Evolutionary conservation across 768 basidiomycete genomes (phyloP).

Genomic region (Leccinum uliginosum): DNA sequence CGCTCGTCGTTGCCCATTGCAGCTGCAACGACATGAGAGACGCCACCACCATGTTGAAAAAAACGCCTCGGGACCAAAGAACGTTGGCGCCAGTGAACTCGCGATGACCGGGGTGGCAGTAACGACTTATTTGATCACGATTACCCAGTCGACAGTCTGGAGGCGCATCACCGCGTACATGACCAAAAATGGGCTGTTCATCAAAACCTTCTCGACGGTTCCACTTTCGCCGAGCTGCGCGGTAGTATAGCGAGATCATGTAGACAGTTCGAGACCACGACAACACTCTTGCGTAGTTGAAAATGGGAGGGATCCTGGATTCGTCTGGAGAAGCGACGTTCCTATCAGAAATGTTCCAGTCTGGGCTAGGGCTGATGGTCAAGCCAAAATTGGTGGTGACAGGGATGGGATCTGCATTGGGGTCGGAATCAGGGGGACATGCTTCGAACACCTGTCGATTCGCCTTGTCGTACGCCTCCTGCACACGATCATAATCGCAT

Average conservation of each 20-base stretch:
- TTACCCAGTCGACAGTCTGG: conserved; percentile 16
- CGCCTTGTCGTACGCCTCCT: conserved; percentile 11
- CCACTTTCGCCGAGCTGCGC: conserved; percentile 11
- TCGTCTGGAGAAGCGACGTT: conserved; percentile 22
- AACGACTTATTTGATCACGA: conserved; percentile 13
- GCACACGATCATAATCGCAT: conserved; percentile 32
- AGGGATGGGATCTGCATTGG: not conserved
- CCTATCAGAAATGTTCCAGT: not conserved
- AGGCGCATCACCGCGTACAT: conserved; percentile 2
- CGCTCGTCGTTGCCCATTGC: conserved; percentile 31
- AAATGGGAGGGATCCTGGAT: conserved; percentile 21
- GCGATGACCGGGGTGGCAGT: conserved; percentile 15
- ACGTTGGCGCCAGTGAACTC: not conserved
- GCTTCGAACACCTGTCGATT: conserved; percentile 4
- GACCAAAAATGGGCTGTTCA: not conserved
- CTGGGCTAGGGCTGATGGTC: conserved; percentile 11
- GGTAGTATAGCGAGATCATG: conserved; percentile 14
- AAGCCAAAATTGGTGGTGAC: conserved; percentile 9
- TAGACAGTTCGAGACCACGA: conserved; percentile 20
- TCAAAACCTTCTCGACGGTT: conserved; percentile 4
- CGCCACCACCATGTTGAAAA: conserved; percentile 29
- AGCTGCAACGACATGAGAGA: conserved; percentile 26
- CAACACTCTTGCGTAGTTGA: conserved; percentile 21
- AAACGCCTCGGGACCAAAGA: conserved; percentile 22
- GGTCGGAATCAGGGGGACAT: not conserved